A percentile compares a stretch with the other conserved stretches of the same genome.
These are phyloP conservation scores for Ophiocordyceps unilateralis DNA, from an alignment of 2,329 filamentous ascomycete species.

Conservation along the genomic window DNA sequence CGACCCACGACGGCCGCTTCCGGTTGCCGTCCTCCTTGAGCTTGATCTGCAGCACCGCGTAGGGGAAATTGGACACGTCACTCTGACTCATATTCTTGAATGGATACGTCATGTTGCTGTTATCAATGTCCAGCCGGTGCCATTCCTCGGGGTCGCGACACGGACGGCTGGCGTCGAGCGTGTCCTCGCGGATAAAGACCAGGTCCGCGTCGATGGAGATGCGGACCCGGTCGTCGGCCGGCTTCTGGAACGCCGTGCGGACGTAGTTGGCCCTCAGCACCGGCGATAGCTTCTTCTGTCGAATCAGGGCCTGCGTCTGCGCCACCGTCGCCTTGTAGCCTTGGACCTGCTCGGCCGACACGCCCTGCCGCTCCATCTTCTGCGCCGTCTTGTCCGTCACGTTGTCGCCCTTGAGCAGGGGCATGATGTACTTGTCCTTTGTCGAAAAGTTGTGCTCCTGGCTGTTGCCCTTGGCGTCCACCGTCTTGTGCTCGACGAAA, in stretches of 20 bases:
- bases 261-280: conserved; percentile 84
- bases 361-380: conserved; percentile 68
- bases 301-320: conserved; percentile 66
- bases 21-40: conserved; percentile 47
- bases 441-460: conserved; percentile 67
- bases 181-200: conserved; percentile 65
- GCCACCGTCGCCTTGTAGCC: conserved; percentile 55
- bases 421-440: conserved; percentile 86
- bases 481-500: conserved; percentile 74
- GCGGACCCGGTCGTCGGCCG: conserved; percentile 73
- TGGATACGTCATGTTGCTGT: conserved; percentile 64
- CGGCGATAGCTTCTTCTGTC: conserved; percentile 61
- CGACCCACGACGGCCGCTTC: conserved; percentile 69
- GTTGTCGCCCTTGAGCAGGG: conserved; percentile 75
- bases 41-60: conserved; percentile 85
- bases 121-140: conserved; percentile 85
- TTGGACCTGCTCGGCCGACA: conserved; percentile 47
- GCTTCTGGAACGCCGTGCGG: conserved; percentile 91
- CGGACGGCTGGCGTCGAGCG: conserved; percentile 65
- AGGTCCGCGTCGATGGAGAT: conserved; percentile 88
- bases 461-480: conserved; percentile 58
- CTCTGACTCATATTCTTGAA: conserved; percentile 78
- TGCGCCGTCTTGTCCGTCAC: conserved; percentile 79
- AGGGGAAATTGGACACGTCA: conserved; percentile 81
- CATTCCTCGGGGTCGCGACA: conserved; percentile 78